Base-by-base conservation (phyloP, 305 asterid species). In the Fraxinus angustifolia region DNA sequence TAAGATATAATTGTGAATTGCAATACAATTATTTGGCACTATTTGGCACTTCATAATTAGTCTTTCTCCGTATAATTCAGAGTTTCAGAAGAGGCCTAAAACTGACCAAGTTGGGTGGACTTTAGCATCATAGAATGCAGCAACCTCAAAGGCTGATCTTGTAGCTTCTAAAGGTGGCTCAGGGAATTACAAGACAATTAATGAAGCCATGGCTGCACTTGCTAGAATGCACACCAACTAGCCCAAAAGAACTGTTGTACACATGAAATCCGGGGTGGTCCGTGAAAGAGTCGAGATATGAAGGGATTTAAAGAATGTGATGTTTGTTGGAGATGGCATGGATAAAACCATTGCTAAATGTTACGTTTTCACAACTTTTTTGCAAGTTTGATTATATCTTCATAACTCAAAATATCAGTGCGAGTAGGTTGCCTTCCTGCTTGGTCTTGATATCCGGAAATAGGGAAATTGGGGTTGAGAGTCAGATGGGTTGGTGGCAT, bases 291-390 rank as follows among this genome's bases (percentile, higher is more conserved):
- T 95, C 1, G 94, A 92, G 73, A 91, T 95, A 2, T 84, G 80
- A 14, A 83, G 88, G 68, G 79, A 84, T 26, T 45, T 90, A 40
- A 82, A 82, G 71, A 91, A 95, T 73, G 68, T 95, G 6, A 91
- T 93, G 99, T 86, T 93, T 38, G 90, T 92, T 3, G 97, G 98
- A 14, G 97, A 93, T 30, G 99, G 97, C 77, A 92, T 87, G 6
- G 97, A 90, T 78, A 87, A 83, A 79, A 95, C 97, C 8, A 56
- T 92, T 0, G 90, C 96, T 16, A 36, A 36, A 6, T 36, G 42
- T 1, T 6, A 36, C 1, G 8, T 36, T 36, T 36, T 36, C 11
- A 38, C 45, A 8, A 38, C 11, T 23, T 8, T 38, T 38, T 38
- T 38, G 2, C 42, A 6, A 36, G 42, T 38, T 38, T 38, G 45